phyloP scores from a whole-genome alignment of 108 stramenopile species.

The Bacterosira constricta region DNA sequence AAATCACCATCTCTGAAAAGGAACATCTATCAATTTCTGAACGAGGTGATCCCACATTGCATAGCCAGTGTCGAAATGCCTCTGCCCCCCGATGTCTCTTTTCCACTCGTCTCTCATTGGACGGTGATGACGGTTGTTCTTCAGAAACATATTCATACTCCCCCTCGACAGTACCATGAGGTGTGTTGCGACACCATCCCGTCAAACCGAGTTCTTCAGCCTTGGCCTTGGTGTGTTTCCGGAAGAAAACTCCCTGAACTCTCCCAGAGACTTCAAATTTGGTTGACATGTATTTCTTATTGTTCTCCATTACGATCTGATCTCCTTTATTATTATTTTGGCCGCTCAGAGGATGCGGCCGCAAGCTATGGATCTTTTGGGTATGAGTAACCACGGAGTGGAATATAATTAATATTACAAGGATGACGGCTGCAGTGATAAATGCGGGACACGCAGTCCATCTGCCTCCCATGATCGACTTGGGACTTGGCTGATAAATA shows the following conservation, averaged over 20 bases:
- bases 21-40: constrained; percentile 9
- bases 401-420: no score
- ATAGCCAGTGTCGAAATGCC: constrained; percentile 9
- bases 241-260: constrained; percentile 21
- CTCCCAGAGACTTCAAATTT: constrained; percentile 12
- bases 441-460: no score
- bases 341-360: no score
- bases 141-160: constrained; percentile 3
- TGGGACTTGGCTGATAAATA: no score
- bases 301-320: background rate
- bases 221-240: constrained; percentile 11
- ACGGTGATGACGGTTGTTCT: background rate
- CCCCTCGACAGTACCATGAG: constrained; percentile 6
- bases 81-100: background rate
- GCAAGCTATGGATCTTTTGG: no score
- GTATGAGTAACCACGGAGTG: no score
- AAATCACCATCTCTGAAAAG: background rate
- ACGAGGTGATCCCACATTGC: constrained; percentile 3
- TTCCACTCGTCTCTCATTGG: background rate
- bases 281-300: background rate
- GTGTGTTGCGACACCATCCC: constrained; percentile 13
- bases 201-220: constrained; percentile 10
- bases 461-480: no score
- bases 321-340: no score
- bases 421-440: no score